Percentiles rank a stretch among this genome's conserved stretches.
Evolutionary conservation across 805 yeast genomes (phyloP).

Genomic region (Hanseniaspora guilliermondii): DNA sequence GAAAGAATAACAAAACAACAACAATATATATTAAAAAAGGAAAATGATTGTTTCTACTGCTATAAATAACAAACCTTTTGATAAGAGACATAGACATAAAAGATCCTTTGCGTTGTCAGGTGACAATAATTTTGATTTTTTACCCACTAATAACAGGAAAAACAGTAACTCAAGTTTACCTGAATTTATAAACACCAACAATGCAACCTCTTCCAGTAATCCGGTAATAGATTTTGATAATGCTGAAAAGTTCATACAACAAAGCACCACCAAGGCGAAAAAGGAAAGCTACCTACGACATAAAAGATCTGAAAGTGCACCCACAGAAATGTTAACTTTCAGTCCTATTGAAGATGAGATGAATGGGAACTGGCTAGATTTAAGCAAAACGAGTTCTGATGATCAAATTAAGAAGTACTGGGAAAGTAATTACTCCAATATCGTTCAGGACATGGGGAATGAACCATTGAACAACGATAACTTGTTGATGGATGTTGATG

Average conservation of each 20-base stretch:
- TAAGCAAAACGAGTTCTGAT: neutral
- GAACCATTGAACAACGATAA: slow-evolving; percentile 16
- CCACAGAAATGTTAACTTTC: slow-evolving; percentile 33
- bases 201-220: neutral
- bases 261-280: neutral
- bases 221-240: slow-evolving; percentile 45
- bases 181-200: neutral
- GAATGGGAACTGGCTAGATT: slow-evolving; percentile 17
- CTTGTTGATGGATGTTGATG: slow-evolving; percentile 28
- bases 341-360: neutral
- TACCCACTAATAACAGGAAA: slow-evolving; percentile 13
- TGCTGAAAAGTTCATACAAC: neutral
- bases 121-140: slow-evolving; percentile 49
- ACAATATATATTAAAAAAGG: neutral
- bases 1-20: neutral
- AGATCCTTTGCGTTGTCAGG: slow-evolving; percentile 84
- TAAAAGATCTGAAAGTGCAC: slow-evolving; percentile 46
- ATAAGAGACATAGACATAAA: slow-evolving; percentile 60
- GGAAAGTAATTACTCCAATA: neutral
- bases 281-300: slow-evolving; percentile 25
- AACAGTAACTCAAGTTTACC: slow-evolving; percentile 4
- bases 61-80: slow-evolving; percentile 23
- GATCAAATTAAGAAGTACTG: slow-evolving; percentile 1
- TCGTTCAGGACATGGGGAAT: neutral
- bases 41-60: neutral